Base-by-base conservation (phyloP, 768 basidiomycete species). In the Leccinum boreale region DNA sequence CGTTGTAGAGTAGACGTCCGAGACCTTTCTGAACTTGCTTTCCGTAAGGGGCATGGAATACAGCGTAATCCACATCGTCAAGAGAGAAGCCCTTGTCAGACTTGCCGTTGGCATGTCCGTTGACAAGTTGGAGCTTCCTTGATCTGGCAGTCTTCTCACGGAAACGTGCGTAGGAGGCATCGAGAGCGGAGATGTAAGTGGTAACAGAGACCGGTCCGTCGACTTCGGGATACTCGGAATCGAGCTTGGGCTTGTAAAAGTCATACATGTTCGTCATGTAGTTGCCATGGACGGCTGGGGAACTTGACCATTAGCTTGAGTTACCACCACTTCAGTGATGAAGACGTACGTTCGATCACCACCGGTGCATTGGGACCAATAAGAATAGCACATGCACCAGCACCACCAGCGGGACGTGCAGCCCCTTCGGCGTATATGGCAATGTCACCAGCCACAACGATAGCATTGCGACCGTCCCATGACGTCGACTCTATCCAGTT, bases 211-310 rank as follows among this genome's bases (percentile, higher is more conserved):
- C 88, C 5, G 96, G 97, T 3, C 97, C 97, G 70, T 99, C 96
- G 52, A 98, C 96, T 66, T 92, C 90, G 59, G 97, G 97, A 74
- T 94, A 96, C 74, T 94, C 92, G 24, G 92, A 95, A 54, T 89
- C 86, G 19, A 98, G 86, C 66, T 93, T 87, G 50, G 97, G 97
- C 80, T 99, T 99, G 87, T 97, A 98, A 75, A 98, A 98, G 77
- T 99, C 97, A 75, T 96, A 98, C 0, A 89, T 92, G 79, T 99
- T 96, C 60, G 89, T 89, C 90, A 98, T 98, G 79, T 94, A 92
- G 52, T 87, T 93, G 24, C 95, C 96, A 75, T 98, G 97, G 63
- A 94, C 83, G 65, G 96, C 96, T 98, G 71, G 9, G 46, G 70
- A 57, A 55, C 56, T 59, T 28, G 6, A 42, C 47, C 15, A 48